Evolutionary conservation across 225 moss, liverwort and hornwort species (phyloP).

Genomic region (Marchantia paleacea): DNA sequence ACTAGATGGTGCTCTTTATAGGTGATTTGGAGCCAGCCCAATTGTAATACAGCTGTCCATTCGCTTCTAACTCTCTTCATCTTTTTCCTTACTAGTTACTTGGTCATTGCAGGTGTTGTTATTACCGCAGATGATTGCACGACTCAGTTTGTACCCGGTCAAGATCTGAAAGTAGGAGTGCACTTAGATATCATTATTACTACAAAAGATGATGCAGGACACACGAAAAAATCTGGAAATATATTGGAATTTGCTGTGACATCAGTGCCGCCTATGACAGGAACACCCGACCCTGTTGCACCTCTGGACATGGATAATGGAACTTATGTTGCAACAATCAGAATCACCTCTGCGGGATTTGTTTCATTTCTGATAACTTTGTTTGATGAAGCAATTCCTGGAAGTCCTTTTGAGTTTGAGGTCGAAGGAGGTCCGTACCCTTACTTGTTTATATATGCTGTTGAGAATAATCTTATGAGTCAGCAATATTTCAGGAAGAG

Average conservation of each 20-base stretch:
- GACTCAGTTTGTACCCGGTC: constrained; percentile 1
- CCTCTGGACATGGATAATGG: constrained; percentile 13
- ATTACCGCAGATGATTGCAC: constrained; percentile 12
- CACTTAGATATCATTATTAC: constrained; percentile 7
- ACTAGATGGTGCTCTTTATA: no score
- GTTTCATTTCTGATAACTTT: neutral
- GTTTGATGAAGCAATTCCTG: constrained; percentile 1
- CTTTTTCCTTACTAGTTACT: neutral
- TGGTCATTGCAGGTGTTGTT: constrained; percentile 4
- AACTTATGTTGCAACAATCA: constrained; percentile 17
- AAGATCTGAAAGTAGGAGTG: constrained; percentile 16
- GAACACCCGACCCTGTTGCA: neutral
- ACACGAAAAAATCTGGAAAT: neutral
- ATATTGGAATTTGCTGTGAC: neutral
- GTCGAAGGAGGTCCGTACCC: constrained; percentile 15
- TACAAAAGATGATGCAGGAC: neutral
- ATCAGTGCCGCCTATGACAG: constrained; percentile 3
- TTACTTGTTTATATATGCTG: neutral
- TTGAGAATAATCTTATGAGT: neutral
- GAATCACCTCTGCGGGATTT: neutral
- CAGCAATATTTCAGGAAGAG: no score
- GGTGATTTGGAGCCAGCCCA: no score
- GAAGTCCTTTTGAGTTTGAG: constrained; percentile 24
- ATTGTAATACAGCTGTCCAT: no score
- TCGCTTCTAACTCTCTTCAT: neutral